Conservation (phyloP, 345 rosid species). For the Gossypium turneri region DNA sequence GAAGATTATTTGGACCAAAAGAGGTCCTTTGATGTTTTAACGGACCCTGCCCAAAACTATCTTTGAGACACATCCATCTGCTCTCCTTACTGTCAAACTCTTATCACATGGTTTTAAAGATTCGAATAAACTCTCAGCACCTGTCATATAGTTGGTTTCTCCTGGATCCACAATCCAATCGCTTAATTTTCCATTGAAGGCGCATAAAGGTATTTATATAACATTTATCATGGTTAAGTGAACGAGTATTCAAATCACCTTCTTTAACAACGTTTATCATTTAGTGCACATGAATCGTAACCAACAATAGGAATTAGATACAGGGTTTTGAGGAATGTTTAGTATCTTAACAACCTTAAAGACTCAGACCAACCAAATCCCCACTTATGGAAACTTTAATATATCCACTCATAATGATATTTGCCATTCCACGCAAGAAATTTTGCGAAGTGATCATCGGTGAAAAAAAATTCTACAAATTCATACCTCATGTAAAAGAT, state of each 20-base stretch:
- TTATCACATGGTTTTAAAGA: too few species aligned
- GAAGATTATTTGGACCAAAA: too few species aligned
- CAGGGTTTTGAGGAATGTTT: slow-evolving; percentile 11
- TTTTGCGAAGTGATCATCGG: not conserved
- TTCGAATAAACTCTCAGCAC: too few species aligned
- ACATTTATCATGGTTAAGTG: not conserved
- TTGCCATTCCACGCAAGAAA: slow-evolving; percentile 15
- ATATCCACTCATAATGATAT: slow-evolving; percentile 37
- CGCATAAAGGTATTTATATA: too few species aligned
- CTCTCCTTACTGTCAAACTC: too few species aligned
- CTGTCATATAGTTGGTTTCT: too few species aligned
- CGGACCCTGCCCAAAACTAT: too few species aligned
- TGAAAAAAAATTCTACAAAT: slow-evolving; percentile 15
- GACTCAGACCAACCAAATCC: slow-evolving; percentile 18
- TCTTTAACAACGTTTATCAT: slow-evolving; percentile 38
- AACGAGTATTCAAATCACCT: slow-evolving; percentile 44
- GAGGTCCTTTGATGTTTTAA: too few species aligned
- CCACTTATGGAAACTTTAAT: slow-evolving; percentile 55
- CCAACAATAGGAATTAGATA: not conserved
- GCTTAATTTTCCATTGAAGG: too few species aligned
- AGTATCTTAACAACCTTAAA: not conserved
- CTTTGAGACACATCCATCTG: too few species aligned
- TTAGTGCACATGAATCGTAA: slow-evolving; percentile 8
- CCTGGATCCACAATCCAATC: too few species aligned
- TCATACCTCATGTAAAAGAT: slow-evolving; percentile 16